A percentile compares a stretch with the other conserved stretches of the same genome.
Evolutionary conservation across 2,329 filamentous ascomycete genomes (phyloP).

Genomic region (Penicillium crustosum): DNA sequence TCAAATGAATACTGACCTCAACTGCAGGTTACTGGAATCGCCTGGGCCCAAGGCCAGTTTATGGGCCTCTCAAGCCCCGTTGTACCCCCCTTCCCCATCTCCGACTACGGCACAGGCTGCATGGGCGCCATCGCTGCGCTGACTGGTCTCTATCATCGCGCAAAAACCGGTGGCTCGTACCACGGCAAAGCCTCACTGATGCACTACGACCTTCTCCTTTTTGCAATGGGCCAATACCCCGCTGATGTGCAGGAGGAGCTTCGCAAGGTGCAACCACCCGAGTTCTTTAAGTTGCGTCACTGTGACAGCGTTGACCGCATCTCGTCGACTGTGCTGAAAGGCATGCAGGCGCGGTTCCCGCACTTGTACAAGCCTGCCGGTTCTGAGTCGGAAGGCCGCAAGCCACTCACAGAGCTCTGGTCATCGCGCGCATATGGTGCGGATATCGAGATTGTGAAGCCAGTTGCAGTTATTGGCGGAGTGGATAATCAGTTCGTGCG

Average conservation of each 20-base stretch:
- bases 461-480: constrained; percentile 48
- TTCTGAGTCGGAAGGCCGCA: constrained; percentile 27
- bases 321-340: constrained; percentile 58
- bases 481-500: constrained; percentile 51
- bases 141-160: constrained; percentile 62
- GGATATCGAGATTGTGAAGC: constrained; percentile 51
- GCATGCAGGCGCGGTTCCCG: constrained; percentile 55
- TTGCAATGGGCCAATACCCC: constrained; percentile 60
- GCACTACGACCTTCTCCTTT: constrained; percentile 67
- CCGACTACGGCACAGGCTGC: constrained; percentile 68
- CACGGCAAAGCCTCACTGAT: constrained; percentile 63
- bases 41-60: constrained; percentile 45
- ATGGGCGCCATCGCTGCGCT: constrained; percentile 69
- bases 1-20: not conserved
- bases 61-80: constrained; percentile 42
- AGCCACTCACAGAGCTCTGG: constrained; percentile 52
- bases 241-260: constrained; percentile 54
- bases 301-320: constrained; percentile 66
- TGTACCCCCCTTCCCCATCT: constrained; percentile 54
- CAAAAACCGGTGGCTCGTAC: constrained; percentile 65
- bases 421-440: constrained; percentile 45
- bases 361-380: constrained; percentile 50
- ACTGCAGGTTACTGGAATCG: constrained; percentile 42
- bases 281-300: constrained; percentile 60
- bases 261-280: constrained; percentile 49